phyloP scores from a whole-genome alignment of 2,329 filamentous ascomycete genomes.

The Microcyclospora tardicrescens region DNA sequence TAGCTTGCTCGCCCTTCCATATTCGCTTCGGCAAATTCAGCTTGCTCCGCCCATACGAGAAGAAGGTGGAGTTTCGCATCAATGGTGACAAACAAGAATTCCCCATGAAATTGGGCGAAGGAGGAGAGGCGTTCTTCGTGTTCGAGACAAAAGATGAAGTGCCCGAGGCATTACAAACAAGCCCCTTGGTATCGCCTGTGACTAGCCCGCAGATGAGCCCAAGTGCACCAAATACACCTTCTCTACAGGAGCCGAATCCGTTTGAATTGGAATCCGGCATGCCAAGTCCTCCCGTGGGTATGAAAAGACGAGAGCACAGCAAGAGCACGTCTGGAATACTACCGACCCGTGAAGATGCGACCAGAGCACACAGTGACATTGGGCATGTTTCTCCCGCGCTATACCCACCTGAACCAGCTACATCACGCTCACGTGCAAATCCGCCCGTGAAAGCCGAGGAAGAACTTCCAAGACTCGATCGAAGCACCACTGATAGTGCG shows the following conservation, averaged over 20 bases:
- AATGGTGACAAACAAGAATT: constrained; percentile 86
- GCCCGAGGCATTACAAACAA: constrained; percentile 87
- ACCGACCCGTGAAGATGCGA: constrained; percentile 6
- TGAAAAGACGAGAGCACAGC: constrained; percentile 8
- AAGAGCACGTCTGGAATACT: constrained; percentile 17
- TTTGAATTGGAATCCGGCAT: constrained; percentile 47
- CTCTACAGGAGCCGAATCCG: constrained; percentile 55
- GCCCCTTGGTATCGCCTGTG: constrained; percentile 81
- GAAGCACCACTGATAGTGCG: constrained; percentile 42
- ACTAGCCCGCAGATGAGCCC: constrained; percentile 59
- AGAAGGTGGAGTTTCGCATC: constrained; percentile 97
- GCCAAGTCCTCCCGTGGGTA: background rate
- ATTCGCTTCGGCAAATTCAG: constrained; percentile 99
- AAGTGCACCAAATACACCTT: constrained; percentile 29
- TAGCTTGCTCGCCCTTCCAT: constrained; percentile 93
- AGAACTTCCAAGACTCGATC: constrained; percentile 22
- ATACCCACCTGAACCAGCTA: no score
- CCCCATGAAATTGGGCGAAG: constrained; percentile 96
- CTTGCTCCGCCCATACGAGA: constrained; percentile 83
- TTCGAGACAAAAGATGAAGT: constrained; percentile 90
- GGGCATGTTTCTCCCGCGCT: constrained; percentile 24
- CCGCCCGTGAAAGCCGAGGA: background rate
- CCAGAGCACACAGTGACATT: constrained; percentile 34
- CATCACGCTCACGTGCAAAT: no score
- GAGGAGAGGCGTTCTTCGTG: constrained; percentile 96